Evolutionary conservation across 2,329 filamentous ascomycete genomes (phyloP), one percentile per base, ranked within the genome.

Genomic region (Sclerotinia trifoliorum): DNA sequence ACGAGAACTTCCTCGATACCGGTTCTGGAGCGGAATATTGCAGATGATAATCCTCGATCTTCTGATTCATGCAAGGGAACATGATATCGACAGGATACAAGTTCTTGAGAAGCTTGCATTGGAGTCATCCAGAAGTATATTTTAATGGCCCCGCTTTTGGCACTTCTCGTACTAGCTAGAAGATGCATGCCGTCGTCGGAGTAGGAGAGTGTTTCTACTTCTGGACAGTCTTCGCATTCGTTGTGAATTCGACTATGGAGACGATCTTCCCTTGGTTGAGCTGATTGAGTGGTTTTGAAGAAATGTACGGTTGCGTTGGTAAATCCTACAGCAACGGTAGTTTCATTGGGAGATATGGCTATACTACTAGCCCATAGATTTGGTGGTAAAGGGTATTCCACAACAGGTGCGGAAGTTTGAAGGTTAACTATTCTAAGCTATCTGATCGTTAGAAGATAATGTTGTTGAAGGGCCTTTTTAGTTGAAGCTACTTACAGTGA

Each of bases 1-100:
- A 81, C 70, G 21, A 81, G 65, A 52, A 78, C 74, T 19, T 80
- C 79, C 44, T 79, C 78, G 4, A 74, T 77, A 7, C 77, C 74
- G 17, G 69, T 58, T 5, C 75, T 77, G 1, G 78, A 75, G 13
- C 79, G 75, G 62, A 78, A 79, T n/a, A 80, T 73, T 2, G 77
- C 79, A 0, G 79, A 74, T 0, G 79, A 78, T 2, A 80, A 71
- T 0, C 80, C 80, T 54, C 79, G 78, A 65, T 81, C 80, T 71
- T 81, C 80, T 0, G 78, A 80, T 66, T 81, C 79, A 57, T 81
- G 79, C 11, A 80, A 66, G 0, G 79, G 78, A 1, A 81, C 79
- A 21, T 75, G 72, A 64, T 80, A 81, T 52, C 79, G 75, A 67
- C 79, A 81, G 3, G 74, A 60, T 6, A 71, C 58, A 2, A 80